phyloP scores from a whole-genome alignment of 1,284 basidiomycete species.

The Mixia osmundae region DNA sequence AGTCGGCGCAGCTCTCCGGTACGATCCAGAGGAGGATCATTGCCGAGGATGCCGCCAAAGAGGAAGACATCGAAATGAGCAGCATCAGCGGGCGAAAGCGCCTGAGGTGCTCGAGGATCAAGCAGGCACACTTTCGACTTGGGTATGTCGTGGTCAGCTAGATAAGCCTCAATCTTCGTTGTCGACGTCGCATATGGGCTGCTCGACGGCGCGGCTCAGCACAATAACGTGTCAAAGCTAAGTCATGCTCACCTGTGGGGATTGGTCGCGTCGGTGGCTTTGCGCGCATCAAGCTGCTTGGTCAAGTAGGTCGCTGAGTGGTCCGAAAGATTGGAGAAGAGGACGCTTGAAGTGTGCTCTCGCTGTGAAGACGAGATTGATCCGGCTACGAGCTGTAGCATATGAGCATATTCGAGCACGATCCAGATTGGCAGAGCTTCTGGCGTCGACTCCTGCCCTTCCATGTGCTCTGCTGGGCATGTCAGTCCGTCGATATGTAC shows the following conservation, averaged over 20 bases:
- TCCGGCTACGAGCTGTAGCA: no score
- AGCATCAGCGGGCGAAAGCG: slow-evolving; percentile 47
- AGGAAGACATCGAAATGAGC: slow-evolving; percentile 58
- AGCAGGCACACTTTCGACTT: slow-evolving; percentile 45
- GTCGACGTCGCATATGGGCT: not conserved
- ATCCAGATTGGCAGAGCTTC: slow-evolving; percentile 60
- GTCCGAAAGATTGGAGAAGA: slow-evolving; percentile 9
- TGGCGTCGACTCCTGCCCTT: slow-evolving; percentile 57
- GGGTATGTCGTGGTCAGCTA: no score
- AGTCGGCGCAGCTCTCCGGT: slow-evolving; percentile 64
- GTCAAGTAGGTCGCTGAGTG: slow-evolving; percentile 10
- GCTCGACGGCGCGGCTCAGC: not conserved
- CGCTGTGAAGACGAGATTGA: slow-evolving; percentile 39
- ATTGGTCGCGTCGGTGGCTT: slow-evolving; percentile 13
- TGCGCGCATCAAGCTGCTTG: slow-evolving; percentile 11
- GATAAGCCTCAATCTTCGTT: no score
- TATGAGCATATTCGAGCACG: slow-evolving; percentile 17
- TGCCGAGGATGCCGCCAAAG: slow-evolving; percentile 33
- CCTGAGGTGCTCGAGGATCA: slow-evolving; percentile 54
- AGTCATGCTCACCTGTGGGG: no score
- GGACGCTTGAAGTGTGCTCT: slow-evolving; percentile 52
- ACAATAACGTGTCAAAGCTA: not conserved
- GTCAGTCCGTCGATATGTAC: no score
- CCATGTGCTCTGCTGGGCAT: slow-evolving; percentile 85
- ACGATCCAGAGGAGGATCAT: slow-evolving; percentile 63